These are phyloP conservation scores for Corynascus novoguineensis DNA, from an alignment of 495 filamentous ascomycete species.

Conservation along the genomic window DNA sequence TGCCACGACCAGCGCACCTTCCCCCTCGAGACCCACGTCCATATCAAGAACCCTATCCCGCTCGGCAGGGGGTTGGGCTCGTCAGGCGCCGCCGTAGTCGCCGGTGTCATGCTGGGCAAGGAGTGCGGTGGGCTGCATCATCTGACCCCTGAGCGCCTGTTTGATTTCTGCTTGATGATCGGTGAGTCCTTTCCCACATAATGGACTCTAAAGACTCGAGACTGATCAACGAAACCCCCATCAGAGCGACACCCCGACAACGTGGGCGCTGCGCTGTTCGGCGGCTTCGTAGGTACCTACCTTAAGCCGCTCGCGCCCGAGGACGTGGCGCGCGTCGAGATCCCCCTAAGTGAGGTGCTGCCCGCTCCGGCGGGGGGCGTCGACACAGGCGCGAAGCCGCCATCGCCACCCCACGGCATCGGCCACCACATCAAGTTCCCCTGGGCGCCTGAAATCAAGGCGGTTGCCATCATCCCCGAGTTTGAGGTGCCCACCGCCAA, in stretches of 20 bases:
- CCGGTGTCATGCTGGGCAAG: constrained; percentile 86
- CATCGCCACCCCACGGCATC: constrained; percentile 82
- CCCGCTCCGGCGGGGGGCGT: constrained; percentile 79
- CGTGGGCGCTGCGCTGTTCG: constrained; percentile 87
- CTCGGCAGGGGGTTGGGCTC: constrained; percentile 85
- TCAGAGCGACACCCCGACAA: constrained; percentile 95
- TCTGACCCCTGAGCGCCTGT: constrained; percentile 71
- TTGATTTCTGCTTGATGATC: constrained; percentile 96
- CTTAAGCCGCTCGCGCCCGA: constrained; percentile 81
- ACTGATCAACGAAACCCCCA: not conserved
- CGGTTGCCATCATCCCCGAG: constrained; percentile 87
- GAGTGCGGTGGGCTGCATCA: constrained; percentile 73
- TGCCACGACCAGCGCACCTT: constrained; percentile 81
- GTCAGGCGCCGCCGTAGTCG: constrained; percentile 89
- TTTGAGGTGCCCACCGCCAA: constrained; percentile 89
- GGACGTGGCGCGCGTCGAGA: constrained; percentile 80
- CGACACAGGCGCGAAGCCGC: constrained; percentile 77
- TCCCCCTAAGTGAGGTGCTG: constrained; percentile 91
- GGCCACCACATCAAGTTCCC: constrained; percentile 89
- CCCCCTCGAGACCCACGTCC: constrained; percentile 78
- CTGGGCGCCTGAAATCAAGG: constrained; percentile 91
- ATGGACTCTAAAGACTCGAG: not conserved
- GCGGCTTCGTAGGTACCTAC: constrained; percentile 95
- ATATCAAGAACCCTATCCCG: constrained; percentile 90
- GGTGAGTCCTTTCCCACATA: constrained; percentile 36